Evolutionary conservation across 768 basidiomycete genomes (phyloP).

Genomic region (Myochromella boudieri): DNA sequence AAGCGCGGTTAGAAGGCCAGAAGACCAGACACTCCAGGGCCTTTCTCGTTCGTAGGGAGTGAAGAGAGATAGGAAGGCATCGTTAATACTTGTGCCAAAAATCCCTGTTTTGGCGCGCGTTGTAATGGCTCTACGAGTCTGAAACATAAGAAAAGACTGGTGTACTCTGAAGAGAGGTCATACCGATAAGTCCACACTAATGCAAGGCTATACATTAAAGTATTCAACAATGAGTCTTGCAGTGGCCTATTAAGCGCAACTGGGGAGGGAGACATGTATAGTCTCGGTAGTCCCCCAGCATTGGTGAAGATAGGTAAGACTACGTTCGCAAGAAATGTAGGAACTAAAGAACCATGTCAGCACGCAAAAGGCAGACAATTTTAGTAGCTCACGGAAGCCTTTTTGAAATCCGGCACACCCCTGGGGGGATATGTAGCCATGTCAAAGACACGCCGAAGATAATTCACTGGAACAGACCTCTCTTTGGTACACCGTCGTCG

Average conservation of each 20-base stretch:
- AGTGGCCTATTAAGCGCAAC: conserved; percentile 4
- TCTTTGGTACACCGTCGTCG: conserved; percentile 15
- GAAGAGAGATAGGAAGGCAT: conserved; percentile 51
- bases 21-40: conserved; percentile 57
- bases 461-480: conserved; percentile 3
- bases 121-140: conserved; percentile 41
- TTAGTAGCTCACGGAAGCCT: conserved; percentile 15
- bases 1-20: conserved; percentile 49
- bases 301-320: conserved; percentile 4
- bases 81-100: conserved; percentile 36
- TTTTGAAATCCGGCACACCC: conserved; percentile 16
- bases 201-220: conserved; percentile 13
- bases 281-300: conserved; percentile 1
- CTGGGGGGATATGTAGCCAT: conserved; percentile 5
- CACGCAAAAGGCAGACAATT: not conserved
- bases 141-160: not conserved
- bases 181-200: conserved; percentile 20
- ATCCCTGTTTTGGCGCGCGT: conserved; percentile 56
- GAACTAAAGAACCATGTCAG: conserved; percentile 9
- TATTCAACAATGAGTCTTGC: conserved; percentile 4
- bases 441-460: not conserved
- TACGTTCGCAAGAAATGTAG: conserved; percentile 8
- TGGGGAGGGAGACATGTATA: conserved; percentile 22
- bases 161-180: not conserved
- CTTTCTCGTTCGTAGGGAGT: conserved; percentile 58